Evolutionary conservation across 139 green algal species (phyloP).

Genomic region (Micractinium sp.): DNA sequence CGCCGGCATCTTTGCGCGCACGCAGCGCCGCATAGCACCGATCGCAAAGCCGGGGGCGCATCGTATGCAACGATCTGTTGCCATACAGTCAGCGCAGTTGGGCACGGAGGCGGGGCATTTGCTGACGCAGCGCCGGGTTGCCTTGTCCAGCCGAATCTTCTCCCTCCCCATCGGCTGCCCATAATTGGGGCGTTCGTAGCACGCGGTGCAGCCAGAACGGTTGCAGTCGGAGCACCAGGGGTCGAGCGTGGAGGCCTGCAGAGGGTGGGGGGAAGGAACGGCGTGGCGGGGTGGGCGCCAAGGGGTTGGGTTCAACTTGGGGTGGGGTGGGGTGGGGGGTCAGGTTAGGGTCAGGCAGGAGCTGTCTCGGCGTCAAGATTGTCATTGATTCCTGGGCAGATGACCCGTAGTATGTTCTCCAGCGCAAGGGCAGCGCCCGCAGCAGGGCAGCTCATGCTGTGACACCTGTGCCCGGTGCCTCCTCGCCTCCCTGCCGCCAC

Average conservation of each 20-base stretch:
- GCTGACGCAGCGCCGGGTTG: background rate
- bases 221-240: background rate
- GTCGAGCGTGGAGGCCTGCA: background rate
- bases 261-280: background rate
- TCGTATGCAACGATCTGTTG: too few relatives aligned
- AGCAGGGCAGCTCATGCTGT: background rate
- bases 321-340: too few relatives aligned
- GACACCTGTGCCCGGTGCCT: too few relatives aligned
- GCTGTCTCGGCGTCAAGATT: too few relatives aligned
- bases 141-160: background rate
- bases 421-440: too few relatives aligned
- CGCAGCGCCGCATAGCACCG: too few relatives aligned
- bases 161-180: conserved; percentile 5
- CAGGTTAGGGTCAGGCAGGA: too few relatives aligned
- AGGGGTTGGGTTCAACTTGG: too few relatives aligned
- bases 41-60: too few relatives aligned
- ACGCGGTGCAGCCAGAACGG: background rate
- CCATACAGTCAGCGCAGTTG: background rate
- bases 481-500: background rate
- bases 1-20: too few relatives aligned
- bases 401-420: too few relatives aligned
- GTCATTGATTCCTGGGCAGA: too few relatives aligned
- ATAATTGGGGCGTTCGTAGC: conserved; percentile 2
- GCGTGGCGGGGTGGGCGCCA: background rate
- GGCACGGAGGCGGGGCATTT: background rate